Conservation (phyloP, 164 flowering plant genomes). For the Vitis amurensis region DNA sequence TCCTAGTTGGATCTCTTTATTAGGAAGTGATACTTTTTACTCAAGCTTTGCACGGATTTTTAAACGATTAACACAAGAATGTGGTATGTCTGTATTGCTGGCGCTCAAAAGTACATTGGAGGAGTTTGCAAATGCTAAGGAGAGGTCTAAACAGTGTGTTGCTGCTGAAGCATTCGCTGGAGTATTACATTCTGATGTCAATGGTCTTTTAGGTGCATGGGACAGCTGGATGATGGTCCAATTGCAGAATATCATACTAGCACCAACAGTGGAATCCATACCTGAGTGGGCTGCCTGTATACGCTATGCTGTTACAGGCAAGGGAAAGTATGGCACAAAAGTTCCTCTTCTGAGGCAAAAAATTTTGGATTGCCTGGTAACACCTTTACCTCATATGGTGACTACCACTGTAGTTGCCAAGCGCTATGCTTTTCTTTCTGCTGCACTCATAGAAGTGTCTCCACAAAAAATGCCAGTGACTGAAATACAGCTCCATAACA, state of each 20-base stretch:
- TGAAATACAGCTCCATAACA: conserved; percentile 65
- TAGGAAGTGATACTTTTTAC: conserved; percentile 81
- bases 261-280: conserved; percentile 86
- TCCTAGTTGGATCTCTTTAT: conserved; percentile 91
- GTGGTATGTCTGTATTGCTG: conserved; percentile 77
- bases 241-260: conserved; percentile 61
- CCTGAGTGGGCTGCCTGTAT: conserved; percentile 99
- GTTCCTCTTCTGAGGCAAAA: conserved; percentile 75
- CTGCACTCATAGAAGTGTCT: conserved; percentile 79
- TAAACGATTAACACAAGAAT: conserved; percentile 88
- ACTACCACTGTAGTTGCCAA: conserved; percentile 78
- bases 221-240: conserved; percentile 75
- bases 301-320: conserved; percentile 97
- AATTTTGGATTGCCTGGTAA: conserved; percentile 69
- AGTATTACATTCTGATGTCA: conserved; percentile 83
- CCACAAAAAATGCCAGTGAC: conserved; percentile 68
- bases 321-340: conserved; percentile 81
- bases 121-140: conserved; percentile 78
- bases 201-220: conserved; percentile 80
- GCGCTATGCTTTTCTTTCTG: conserved; percentile 86
- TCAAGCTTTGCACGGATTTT: conserved; percentile 90
- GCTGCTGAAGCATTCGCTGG: conserved; percentile 99
- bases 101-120: conserved; percentile 62
- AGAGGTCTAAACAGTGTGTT: conserved; percentile 97
- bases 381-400: conserved; percentile 74